Conservation (phyloP, 73 alveolate genomes). For the Symbiodinium natans region DNA sequence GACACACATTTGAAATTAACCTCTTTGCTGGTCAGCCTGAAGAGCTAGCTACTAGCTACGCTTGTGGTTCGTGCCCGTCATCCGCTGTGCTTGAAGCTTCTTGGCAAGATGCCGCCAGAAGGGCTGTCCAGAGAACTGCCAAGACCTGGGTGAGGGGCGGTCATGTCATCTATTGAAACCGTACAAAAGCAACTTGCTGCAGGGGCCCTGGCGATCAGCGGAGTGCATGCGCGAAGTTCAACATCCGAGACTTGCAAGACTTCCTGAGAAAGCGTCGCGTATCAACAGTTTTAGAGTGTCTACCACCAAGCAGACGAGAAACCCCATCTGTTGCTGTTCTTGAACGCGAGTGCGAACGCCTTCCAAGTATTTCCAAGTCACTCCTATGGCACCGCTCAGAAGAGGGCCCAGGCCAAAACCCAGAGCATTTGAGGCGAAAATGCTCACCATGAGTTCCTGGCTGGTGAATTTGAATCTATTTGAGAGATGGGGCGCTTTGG, state of each 20-base stretch:
- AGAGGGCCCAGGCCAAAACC: slow-evolving; percentile 2
- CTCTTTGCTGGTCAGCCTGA: no score
- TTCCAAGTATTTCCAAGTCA: no score
- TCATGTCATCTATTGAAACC: not conserved
- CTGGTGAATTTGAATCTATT: no score
- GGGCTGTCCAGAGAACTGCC: not conserved
- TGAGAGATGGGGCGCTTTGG: no score
- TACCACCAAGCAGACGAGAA: no score
- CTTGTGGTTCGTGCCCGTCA: no score
- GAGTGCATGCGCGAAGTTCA: not conserved
- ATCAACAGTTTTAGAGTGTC: no score
- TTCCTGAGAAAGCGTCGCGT: not conserved
- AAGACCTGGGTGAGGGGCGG: not conserved
- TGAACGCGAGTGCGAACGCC: no score
- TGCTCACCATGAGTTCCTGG: not conserved
- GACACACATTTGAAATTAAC: no score
- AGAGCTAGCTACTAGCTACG: no score
- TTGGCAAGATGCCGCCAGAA: not conserved
- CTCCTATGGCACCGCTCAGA: slow-evolving; percentile 1
- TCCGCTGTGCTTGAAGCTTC: no score
- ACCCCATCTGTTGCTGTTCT: no score
- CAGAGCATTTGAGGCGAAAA: not conserved
- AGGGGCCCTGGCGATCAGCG: not conserved
- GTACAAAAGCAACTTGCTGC: not conserved
- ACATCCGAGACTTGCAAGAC: not conserved